These are phyloP conservation scores for Talaromyces sp. DNA, from an alignment of 2,329 filamentous ascomycete species.

Conservation along the genomic window DNA sequence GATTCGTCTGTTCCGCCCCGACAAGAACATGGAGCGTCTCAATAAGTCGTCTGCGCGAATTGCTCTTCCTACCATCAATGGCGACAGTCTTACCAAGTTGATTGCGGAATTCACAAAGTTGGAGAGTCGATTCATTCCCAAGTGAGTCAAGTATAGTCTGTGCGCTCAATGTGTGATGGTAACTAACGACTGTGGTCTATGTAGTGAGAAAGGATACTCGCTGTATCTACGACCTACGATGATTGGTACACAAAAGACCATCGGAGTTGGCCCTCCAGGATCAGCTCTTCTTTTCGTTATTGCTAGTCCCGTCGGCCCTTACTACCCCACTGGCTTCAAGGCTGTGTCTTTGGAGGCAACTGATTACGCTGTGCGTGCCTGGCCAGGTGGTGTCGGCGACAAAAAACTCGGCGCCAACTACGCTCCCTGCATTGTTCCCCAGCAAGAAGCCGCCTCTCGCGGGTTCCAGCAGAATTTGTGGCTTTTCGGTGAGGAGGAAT, in stretches of 20 bases:
- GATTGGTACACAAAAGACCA: slow-evolving; percentile 93
- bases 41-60: slow-evolving; percentile 91
- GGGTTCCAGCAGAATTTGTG: slow-evolving; percentile 98
- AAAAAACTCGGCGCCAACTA: slow-evolving; percentile 99
- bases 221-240: slow-evolving; percentile 94
- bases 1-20: slow-evolving; percentile 85
- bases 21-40: slow-evolving; percentile 92
- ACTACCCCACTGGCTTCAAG: slow-evolving; percentile 98
- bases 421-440: slow-evolving; percentile 96
- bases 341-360: slow-evolving; percentile 93
- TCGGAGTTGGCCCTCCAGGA: slow-evolving; percentile 88
- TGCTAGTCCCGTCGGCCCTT: slow-evolving; percentile 91
- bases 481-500: slow-evolving; percentile 94
- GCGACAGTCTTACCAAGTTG: slow-evolving; percentile 70
- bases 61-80: slow-evolving; percentile 82
- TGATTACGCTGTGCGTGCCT: slow-evolving; percentile 92
- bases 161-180: neutral
- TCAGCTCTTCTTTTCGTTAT: slow-evolving; percentile 93
- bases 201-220: slow-evolving; percentile 72
- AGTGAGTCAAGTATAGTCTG: slow-evolving; percentile 45
- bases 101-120: slow-evolving; percentile 75
- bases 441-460: slow-evolving; percentile 82
- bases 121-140: slow-evolving; percentile 86
- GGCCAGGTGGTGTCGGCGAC: slow-evolving; percentile 95
- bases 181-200: neutral